Conservation (phyloP, 169 alveolate species). For the Eimeria praecox region DNA sequence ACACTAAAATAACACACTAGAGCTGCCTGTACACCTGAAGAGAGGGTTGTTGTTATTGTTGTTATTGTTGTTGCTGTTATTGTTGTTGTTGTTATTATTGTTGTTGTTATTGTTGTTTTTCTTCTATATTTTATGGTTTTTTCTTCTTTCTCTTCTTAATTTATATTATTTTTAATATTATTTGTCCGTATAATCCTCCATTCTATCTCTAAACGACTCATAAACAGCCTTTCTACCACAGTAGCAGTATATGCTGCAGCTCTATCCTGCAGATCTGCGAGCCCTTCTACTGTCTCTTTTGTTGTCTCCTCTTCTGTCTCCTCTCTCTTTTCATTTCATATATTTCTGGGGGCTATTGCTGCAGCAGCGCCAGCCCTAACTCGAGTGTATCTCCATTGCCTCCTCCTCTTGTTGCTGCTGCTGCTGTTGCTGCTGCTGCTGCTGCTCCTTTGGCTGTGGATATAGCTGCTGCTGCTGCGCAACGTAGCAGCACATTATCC, state of each 20-base stretch:
- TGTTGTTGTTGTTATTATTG: background rate
- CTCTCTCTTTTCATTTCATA: no score
- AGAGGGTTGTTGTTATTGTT: no score
- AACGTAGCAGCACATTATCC: background rate
- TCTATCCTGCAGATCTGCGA: no score
- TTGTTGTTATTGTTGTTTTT: background rate
- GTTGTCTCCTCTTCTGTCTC: no score
- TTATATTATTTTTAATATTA: background rate
- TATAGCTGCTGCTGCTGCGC: background rate
- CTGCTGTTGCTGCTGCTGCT: conserved; percentile 23
- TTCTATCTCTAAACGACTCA: no score
- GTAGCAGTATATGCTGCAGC: no score
- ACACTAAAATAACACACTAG: no score
- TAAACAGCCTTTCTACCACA: no score
- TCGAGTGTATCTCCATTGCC: background rate
- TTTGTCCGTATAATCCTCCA: background rate
- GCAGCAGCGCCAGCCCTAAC: background rate
- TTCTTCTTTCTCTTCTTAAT: background rate
- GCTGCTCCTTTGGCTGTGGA: background rate
- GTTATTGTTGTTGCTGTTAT: background rate
- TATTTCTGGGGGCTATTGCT: background rate
- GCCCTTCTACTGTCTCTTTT: no score
- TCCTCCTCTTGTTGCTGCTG: conserved; percentile 24
- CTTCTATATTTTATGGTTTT: background rate
- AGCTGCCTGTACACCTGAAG: no score